phyloP scores from a whole-genome alignment of 108 stramenopile genomes.

The Skeletonema costatum region DNA sequence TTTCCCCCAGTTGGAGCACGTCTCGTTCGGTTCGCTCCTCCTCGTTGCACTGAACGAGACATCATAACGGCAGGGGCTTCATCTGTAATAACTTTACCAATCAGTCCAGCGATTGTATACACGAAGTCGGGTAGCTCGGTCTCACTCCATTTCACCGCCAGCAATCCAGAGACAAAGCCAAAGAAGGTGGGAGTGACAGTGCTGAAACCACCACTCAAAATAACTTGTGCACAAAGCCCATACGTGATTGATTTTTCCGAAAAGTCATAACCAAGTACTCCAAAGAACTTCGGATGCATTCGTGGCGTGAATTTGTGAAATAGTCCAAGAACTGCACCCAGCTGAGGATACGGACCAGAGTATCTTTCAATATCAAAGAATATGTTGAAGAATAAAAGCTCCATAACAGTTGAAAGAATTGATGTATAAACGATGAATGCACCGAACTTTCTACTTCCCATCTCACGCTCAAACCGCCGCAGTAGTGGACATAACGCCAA shows the following conservation, averaged over 20 bases:
- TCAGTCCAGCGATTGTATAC: neutral
- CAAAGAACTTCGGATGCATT: conserved; percentile 72
- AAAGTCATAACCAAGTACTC: conserved; percentile 60
- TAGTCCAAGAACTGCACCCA: conserved; percentile 64
- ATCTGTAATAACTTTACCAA: conserved; percentile 32
- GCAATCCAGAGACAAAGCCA: conserved; percentile 39
- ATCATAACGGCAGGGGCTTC: conserved; percentile 48
- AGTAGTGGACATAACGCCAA: conserved; percentile 50
- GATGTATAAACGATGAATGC: conserved; percentile 44
- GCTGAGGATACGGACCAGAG: conserved; percentile 52
- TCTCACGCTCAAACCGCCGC: conserved; percentile 76
- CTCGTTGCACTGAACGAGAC: conserved; percentile 37
- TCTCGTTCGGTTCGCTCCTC: conserved; percentile 9
- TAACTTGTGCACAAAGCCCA: conserved; percentile 53
- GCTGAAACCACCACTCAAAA: conserved; percentile 29
- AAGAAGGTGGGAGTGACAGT: conserved; percentile 33
- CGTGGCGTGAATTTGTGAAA: conserved; percentile 66
- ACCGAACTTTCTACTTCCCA: conserved; percentile 61
- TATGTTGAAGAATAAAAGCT: conserved; percentile 32
- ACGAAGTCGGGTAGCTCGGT: conserved; percentile 39
- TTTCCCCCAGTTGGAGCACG: conserved; percentile 4
- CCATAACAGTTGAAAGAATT: conserved; percentile 35
- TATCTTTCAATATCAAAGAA: conserved; percentile 43
- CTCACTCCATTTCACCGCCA: conserved; percentile 26
- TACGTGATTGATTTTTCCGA: conserved; percentile 72